Percentiles rank a stretch among this genome's conserved stretches.
Conservation (phyloP, 352 stramenopile genomes). For the Phytopythium mirpurense region DNA sequence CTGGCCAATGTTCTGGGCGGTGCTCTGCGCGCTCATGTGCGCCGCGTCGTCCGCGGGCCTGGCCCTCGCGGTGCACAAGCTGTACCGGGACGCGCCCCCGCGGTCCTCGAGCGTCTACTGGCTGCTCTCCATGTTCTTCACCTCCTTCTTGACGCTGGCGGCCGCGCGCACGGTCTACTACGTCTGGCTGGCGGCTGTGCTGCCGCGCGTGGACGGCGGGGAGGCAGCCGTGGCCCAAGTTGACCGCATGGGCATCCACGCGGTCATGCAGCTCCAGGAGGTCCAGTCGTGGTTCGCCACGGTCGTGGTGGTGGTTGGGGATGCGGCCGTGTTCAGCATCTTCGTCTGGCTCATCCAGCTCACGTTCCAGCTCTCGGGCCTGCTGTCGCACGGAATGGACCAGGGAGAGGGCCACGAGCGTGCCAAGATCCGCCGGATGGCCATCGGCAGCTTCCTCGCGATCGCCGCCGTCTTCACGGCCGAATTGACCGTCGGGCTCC, state of each 20-base stretch:
- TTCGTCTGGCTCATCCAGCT: slow-evolving; percentile 43
- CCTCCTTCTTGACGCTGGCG: slow-evolving; percentile 36
- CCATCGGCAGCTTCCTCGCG: slow-evolving; percentile 21
- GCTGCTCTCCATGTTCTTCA: slow-evolving; percentile 22
- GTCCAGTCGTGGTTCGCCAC: slow-evolving; percentile 27
- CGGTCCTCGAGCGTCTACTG: slow-evolving; percentile 4
- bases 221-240: slow-evolving; percentile 10
- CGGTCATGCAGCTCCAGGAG: slow-evolving; percentile 22
- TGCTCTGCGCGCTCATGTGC: background rate
- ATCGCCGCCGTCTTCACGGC: slow-evolving; percentile 26
- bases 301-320: slow-evolving; percentile 28
- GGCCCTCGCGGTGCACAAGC: slow-evolving; percentile 11
- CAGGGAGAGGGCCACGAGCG: slow-evolving; percentile 23
- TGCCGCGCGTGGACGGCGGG: slow-evolving; percentile 12
- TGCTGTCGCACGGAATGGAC: slow-evolving; percentile 38
- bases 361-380: slow-evolving; percentile 30
- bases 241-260: slow-evolving; percentile 30
- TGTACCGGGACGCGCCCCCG: slow-evolving; percentile 9
- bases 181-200: slow-evolving; percentile 35
- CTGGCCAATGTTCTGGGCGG: slow-evolving; percentile 5
- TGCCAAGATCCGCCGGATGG: slow-evolving; percentile 15
- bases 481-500: slow-evolving; percentile 24
- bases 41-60: slow-evolving; percentile 4
- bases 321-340: slow-evolving; percentile 30
- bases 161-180: slow-evolving; percentile 16